Conservation (phyloP, 108 stramenopile genomes). For the Licmophora abbreviata region DNA sequence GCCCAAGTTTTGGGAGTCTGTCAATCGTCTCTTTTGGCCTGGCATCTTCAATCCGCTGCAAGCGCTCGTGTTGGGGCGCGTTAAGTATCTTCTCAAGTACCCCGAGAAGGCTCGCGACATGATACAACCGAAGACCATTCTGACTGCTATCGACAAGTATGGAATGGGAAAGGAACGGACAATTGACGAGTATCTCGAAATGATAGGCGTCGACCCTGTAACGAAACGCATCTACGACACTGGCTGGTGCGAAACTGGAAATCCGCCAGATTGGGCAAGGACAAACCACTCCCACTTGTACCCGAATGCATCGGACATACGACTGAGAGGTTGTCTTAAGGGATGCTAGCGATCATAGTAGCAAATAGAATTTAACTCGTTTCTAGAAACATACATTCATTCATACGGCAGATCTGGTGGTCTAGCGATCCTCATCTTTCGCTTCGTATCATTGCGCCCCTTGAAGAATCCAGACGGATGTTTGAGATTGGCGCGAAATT, state of each 20-base stretch:
- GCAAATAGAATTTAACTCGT: too few species aligned
- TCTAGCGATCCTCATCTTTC: too few species aligned
- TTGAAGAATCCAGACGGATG: conserved; percentile 50
- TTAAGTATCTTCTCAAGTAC: conserved; percentile 19
- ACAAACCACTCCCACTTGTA: background rate
- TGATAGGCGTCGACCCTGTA: conserved; percentile 12
- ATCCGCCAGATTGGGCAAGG: background rate
- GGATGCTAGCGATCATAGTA: too few species aligned
- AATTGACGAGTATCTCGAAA: conserved; percentile 17
- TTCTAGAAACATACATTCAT: too few species aligned
- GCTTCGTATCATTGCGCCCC: too few species aligned
- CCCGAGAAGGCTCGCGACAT: conserved; percentile 16
- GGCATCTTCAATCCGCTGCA: conserved; percentile 11
- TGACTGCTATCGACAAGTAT: conserved; percentile 16
- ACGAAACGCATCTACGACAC: background rate
- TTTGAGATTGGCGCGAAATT: conserved; percentile 70
- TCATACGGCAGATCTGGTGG: too few species aligned
- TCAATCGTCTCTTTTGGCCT: background rate
- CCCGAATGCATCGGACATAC: too few species aligned
- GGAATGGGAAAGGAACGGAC: conserved; percentile 17
- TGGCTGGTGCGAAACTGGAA: background rate
- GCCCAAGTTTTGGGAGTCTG: conserved; percentile 6
- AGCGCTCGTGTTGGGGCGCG: conserved; percentile 10
- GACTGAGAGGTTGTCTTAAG: too few species aligned
- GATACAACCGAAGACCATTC: background rate